Evolutionary conservation across 169 alveolate species (phyloP).

Genomic region (Eimeria zaria): DNA sequence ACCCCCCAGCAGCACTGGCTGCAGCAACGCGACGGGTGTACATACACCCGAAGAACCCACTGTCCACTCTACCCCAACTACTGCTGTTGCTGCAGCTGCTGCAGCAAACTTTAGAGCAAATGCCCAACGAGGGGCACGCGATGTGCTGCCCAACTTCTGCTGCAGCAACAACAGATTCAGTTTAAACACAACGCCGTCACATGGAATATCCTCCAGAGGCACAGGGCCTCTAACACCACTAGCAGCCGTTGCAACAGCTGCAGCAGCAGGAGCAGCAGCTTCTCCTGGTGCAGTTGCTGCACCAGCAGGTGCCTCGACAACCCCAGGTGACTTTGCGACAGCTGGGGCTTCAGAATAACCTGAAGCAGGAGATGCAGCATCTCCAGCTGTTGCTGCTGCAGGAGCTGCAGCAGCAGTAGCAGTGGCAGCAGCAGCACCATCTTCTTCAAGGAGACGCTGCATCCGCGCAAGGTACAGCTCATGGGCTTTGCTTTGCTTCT

Average conservation of each 20-base stretch:
- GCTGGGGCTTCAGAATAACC: not conserved
- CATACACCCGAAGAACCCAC: constrained; percentile 53
- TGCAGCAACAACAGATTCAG: not conserved
- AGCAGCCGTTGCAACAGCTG: not conserved
- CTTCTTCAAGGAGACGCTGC: not conserved
- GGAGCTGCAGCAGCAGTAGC: not conserved
- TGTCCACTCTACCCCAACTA: constrained; percentile 14
- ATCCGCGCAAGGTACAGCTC: not conserved
- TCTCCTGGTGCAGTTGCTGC: not conserved
- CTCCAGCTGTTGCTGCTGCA: not conserved
- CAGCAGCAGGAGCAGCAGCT: not conserved
- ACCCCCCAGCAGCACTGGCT: constrained; percentile 41
- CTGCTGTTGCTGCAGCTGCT: not conserved
- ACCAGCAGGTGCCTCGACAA: not conserved
- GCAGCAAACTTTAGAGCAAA: constrained; percentile 42
- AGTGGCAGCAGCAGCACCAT: not conserved
- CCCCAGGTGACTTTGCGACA: not conserved
- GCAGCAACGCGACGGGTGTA: constrained; percentile 40
- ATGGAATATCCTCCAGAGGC: constrained; percentile 12
- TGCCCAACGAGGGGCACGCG: constrained; percentile 58
- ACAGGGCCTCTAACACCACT: not conserved
- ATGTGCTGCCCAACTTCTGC: constrained; percentile 21
- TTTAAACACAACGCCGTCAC: constrained; percentile 43
- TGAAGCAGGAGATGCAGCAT: not conserved
- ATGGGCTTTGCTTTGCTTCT: constrained; percentile 1